Conservation (phyloP, 257 asterid genomes). For the Euphrasia confusa region DNA sequence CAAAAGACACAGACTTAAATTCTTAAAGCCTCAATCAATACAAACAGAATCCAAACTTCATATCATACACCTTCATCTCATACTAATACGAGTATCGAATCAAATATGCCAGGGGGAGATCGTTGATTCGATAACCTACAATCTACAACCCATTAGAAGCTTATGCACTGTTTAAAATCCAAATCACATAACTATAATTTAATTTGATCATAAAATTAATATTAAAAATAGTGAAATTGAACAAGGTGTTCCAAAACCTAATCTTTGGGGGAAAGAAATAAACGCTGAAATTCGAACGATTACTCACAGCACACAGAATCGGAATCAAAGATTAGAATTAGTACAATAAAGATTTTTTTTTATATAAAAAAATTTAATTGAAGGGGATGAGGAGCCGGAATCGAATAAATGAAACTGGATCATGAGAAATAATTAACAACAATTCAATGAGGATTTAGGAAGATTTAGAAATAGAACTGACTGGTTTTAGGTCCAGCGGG, state of each 20-base stretch:
- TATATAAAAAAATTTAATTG: neutral
- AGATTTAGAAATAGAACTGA: constrained; percentile 22
- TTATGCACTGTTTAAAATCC: too few relatives aligned
- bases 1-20: neutral
- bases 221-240: too few relatives aligned
- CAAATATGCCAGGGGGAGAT: too few relatives aligned
- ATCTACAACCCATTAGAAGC: too few relatives aligned
- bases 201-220: too few relatives aligned
- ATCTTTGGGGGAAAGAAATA: neutral
- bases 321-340: neutral
- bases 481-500: constrained; percentile 69
- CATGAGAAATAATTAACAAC: neutral
- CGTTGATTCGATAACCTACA: too few relatives aligned
- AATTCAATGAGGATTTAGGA: neutral
- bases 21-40: too few relatives aligned
- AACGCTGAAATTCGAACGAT: neutral
- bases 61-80: too few relatives aligned
- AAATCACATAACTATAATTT: too few relatives aligned
- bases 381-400: constrained; percentile 1
- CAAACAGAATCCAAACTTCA: neutral
- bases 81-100: too few relatives aligned
- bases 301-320: neutral
- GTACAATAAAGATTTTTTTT: neutral
- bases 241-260: too few relatives aligned
- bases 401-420: constrained; percentile 1